These are phyloP conservation scores for Rhodotorula graminis DNA, from an alignment of 768 basidiomycete species.

Conservation along the genomic window DNA sequence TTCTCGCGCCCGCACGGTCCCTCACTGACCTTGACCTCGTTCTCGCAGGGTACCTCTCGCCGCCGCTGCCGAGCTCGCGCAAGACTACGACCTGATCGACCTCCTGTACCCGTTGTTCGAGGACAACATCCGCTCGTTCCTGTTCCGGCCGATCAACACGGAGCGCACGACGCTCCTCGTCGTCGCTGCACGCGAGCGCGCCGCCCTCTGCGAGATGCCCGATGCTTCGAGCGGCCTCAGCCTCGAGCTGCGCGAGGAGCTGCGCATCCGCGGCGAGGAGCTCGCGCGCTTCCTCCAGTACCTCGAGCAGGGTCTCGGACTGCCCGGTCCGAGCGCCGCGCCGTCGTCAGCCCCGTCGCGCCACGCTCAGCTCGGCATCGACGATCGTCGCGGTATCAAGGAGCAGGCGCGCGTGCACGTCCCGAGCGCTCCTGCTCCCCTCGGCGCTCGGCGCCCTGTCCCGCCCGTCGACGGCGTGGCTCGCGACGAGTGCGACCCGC, in stretches of 20 bases:
- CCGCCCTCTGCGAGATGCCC: not conserved
- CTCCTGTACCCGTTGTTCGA: slow-evolving; percentile 30
- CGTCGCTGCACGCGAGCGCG: slow-evolving; percentile 1
- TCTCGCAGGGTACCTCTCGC: slow-evolving; percentile 16
- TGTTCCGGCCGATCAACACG: slow-evolving; percentile 12
- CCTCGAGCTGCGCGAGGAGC: not conserved
- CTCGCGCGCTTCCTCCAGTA: not conserved
- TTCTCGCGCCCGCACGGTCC: too few relatives aligned
- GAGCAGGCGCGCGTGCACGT: too few relatives aligned
- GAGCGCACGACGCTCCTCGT: slow-evolving; percentile 22
- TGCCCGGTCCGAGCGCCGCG: too few relatives aligned
- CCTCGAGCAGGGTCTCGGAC: not conserved
- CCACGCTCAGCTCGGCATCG: too few relatives aligned
- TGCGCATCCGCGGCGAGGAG: not conserved
- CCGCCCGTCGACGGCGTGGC: too few relatives aligned
- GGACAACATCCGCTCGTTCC: not conserved
- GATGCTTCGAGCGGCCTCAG: not conserved
- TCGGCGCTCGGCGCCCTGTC: too few relatives aligned
- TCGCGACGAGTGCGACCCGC: not conserved
- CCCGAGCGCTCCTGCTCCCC: too few relatives aligned
- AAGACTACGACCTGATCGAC: not conserved
- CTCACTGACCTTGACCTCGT: not conserved
- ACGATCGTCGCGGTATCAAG: too few relatives aligned
- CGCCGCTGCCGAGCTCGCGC: slow-evolving; percentile 10
- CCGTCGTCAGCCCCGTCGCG: too few relatives aligned